phyloP scores from a whole-genome alignment of 805 yeast species.

The Sungouiozyma ichnusensis region DNA sequence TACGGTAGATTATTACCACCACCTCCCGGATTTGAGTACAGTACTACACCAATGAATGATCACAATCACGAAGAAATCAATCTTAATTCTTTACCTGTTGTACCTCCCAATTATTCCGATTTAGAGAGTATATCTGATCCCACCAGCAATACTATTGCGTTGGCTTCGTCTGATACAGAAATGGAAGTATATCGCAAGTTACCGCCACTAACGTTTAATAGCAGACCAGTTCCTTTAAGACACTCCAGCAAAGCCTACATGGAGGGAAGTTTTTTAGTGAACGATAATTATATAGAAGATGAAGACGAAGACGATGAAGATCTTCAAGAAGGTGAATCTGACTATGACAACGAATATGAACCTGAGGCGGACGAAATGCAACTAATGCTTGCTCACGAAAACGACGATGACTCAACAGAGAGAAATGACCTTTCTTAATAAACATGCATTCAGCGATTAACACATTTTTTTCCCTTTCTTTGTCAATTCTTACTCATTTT shows the following conservation, averaged over 20 bases:
- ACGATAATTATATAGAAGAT: not conserved
- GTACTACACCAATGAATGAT: slow-evolving; percentile 16
- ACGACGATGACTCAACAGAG: not conserved
- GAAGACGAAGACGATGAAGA: slow-evolving; percentile 9
- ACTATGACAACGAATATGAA: slow-evolving; percentile 5
- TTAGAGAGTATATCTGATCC: not conserved
- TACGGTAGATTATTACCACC: slow-evolving; percentile 27
- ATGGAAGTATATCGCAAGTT: not conserved
- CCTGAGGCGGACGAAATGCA: slow-evolving; percentile 1
- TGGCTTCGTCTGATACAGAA: not conserved
- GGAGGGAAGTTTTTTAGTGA: slow-evolving; percentile 2
- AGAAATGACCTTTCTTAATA: not conserved
- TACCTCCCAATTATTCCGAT: slow-evolving; percentile 32
- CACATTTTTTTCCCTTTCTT: not conserved
- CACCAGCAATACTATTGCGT: not conserved
- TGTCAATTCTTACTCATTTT: not conserved
- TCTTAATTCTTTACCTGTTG: slow-evolving; percentile 27
- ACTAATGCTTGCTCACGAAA: not conserved
- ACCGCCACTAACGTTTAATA: not conserved
- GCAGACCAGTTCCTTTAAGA: not conserved
- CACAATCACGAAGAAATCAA: slow-evolving; percentile 24
- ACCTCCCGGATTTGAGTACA: slow-evolving; percentile 30
- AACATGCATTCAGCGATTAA: not conserved
- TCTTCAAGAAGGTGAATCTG: slow-evolving; percentile 6
- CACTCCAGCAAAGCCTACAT: slow-evolving; percentile 3